Evolutionary conservation across 2,329 filamentous ascomycete genomes (phyloP), one percentile per base, ranked within the genome.

Genomic region (Thermothelomyces thermophilus): DNA sequence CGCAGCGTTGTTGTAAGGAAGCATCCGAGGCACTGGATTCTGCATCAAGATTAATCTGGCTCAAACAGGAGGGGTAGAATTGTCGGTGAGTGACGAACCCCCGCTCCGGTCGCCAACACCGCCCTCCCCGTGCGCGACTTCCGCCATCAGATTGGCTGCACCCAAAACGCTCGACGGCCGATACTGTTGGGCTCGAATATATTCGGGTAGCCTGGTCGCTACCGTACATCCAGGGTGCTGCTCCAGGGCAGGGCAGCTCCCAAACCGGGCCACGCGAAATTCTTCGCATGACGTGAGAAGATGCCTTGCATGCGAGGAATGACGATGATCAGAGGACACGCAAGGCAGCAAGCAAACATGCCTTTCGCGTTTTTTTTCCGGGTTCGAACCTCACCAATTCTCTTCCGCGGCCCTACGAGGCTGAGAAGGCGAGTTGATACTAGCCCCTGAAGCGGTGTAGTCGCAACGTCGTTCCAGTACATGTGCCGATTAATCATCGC

Each of bases 31-130:
- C 9, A 26, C 24, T 9, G 24, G 24, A 9, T 26, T 26, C 24
- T 26, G 24, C 24, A 26, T 26, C 24, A 9, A 26, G 24, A 26
- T 26, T 26, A 26, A n/a, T 19, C n/a, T 10, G 14, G 33, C 13
- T 35, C 13, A 16, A 16, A 6, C 10, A 34, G 28, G 37, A 30
- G 48, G 41, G 48, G 41, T 19, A 41, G 48, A 51, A 51, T 51
- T n/a, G 48, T 51, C 48, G 48, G 48, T 51, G 48, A 51, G 48
- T 46, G 48, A 51, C 2, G 14, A 37, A 36, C 44, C 44, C 44
- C 44, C 34, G 39, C 44, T 33, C 26, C 26, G 19, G 11, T 28
- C 24, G 28, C 13, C 24, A 11, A 7, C 28, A 26, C 34, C 19
- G 17, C 33, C 41, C 33, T 16, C 50, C 49, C 42, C 50, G 50